phyloP scores from a whole-genome alignment of 2,329 filamentous ascomycete species.

The Fusarium sambucinum region DNA sequence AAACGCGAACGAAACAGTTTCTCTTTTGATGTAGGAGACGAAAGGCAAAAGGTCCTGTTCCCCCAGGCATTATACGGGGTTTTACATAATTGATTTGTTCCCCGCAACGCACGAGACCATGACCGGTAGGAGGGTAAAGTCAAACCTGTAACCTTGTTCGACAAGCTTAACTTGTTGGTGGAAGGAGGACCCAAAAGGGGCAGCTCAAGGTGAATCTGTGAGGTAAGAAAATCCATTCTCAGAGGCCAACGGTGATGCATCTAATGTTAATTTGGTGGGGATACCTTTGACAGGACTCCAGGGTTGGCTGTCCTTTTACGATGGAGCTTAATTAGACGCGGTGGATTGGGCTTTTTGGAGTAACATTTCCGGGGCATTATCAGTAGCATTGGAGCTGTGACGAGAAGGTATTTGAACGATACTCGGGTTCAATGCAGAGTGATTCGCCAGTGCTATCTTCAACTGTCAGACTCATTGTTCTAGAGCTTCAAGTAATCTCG shows the following conservation, averaged over 20 bases:
- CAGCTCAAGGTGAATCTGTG: constrained; percentile 22
- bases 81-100: constrained; percentile 23
- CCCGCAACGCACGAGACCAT: constrained; percentile 16
- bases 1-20: not conserved
- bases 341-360: not conserved
- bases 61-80: not conserved
- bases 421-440: not conserved
- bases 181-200: constrained; percentile 14
- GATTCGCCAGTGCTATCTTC: not conserved
- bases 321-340: not conserved
- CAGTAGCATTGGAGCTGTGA: not conserved
- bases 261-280: constrained; percentile 34
- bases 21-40: not conserved
- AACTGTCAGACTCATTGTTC: not conserved
- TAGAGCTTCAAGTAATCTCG: not conserved
- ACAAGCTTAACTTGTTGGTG: constrained; percentile 27
- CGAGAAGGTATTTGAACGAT: not conserved
- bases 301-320: not conserved
- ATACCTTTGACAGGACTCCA: constrained; percentile 4
- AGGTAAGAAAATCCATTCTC: constrained; percentile 23
- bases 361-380: not conserved
- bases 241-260: constrained; percentile 7
- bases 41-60: constrained; percentile 4
- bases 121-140: not conserved
- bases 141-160: constrained; percentile 15